Evolutionary conservation across 768 basidiomycete species (phyloP), one percentile per base, ranked within the genome.

Genomic region (Termitomyces heimii): DNA sequence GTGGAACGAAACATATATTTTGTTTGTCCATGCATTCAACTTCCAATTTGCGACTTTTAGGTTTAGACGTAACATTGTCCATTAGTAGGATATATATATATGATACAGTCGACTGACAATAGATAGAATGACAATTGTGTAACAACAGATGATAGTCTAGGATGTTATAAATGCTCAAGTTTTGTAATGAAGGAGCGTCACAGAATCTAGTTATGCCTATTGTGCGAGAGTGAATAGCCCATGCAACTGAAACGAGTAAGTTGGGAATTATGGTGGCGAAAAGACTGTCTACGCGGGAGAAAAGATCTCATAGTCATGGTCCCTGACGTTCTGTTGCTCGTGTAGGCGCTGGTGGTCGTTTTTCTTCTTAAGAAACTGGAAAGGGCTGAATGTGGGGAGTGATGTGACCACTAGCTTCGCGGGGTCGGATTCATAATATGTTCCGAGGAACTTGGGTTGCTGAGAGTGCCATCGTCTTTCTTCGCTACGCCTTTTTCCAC

Each of bases 301-400:
- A 75, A 58, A 4, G 73, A 75, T 4, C 75, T 74, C 9, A 74
- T 67, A 18, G 75, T 75, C 50, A 72, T 68, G 31, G 73, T 74
- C 28, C 65, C 70, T 4, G 76, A 75, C 22, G 58, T 57, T 29
- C 61, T 59, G 55, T 73, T 69, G 54, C 68, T 62, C 18, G 73
- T 69, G 58, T 68, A 69, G 9, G 67, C 29, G 42, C 72, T 73
- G 3, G 68, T 71, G 18, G 67, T 72, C 16, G 67, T 63, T 28
- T 70, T 14, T 50, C 26, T 64, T 70, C 20, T 74, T 76, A 3
- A 78, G 77, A 76, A 9, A 78, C 71, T 12, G 78, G 77, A 61
- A 77, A 80, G 2, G 80, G 73, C 32, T 76, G 74, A 28, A 75
- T 56, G 29, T 69, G 54, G 1, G 77, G 71, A 57, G 81, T 77